Evolutionary conservation across 2,329 filamentous ascomycete species (phyloP).

Genomic region (Fusarium buxicola): DNA sequence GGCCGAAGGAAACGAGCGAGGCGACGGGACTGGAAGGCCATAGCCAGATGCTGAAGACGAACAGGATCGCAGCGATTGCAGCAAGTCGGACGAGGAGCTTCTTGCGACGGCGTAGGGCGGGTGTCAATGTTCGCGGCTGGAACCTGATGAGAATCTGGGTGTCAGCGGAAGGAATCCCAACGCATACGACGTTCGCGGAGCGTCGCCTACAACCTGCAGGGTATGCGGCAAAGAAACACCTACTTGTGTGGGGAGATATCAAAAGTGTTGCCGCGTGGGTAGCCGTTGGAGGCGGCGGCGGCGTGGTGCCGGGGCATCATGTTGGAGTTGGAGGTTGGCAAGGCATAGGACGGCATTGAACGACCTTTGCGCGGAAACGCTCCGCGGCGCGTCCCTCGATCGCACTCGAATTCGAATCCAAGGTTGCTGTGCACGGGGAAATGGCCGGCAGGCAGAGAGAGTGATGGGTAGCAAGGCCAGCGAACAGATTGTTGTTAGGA

Average conservation of each 20-base stretch:
- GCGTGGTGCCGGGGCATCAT: constrained; percentile 88
- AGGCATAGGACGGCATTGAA: constrained; percentile 49
- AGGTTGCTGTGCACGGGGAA: constrained; percentile 1
- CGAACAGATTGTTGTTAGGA: constrained; percentile 14
- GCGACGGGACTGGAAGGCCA: constrained; percentile 74
- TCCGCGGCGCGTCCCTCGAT: constrained; percentile 33
- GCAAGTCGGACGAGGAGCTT: constrained; percentile 78
- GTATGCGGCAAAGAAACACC: constrained; percentile 38
- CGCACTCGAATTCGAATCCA: constrained; percentile 5
- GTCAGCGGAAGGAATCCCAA: constrained; percentile 25
- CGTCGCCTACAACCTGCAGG: background rate
- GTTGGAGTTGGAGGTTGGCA: constrained; percentile 57
- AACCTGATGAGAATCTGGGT: constrained; percentile 60
- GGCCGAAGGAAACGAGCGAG: constrained; percentile 75
- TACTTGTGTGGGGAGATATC: constrained; percentile 92
- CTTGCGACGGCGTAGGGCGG: constrained; percentile 77
- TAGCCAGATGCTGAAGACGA: constrained; percentile 79
- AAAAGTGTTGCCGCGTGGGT: constrained; percentile 81
- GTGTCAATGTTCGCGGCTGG: constrained; percentile 81
- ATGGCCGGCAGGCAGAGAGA: background rate
- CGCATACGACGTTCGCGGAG: constrained; percentile 1
- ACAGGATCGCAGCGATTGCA: constrained; percentile 66
- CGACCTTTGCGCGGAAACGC: constrained; percentile 35
- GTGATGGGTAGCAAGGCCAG: constrained; percentile 3
- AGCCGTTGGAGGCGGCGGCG: constrained; percentile 84